phyloP scores from a whole-genome alignment of 1,139 yeast genomes.

The Trichomonascaceae sp. region DNA sequence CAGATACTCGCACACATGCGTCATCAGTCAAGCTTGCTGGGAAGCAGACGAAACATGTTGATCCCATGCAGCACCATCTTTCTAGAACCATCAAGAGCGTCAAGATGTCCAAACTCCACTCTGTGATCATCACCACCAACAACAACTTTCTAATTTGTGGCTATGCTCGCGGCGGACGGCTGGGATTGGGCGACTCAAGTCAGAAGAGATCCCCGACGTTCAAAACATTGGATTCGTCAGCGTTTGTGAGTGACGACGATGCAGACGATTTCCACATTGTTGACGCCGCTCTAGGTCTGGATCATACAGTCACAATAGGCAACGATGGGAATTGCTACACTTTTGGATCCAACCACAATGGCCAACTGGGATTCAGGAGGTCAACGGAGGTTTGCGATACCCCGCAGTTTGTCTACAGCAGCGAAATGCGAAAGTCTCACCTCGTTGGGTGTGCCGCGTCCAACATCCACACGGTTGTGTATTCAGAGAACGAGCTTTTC shows the following conservation, averaged over 20 bases:
- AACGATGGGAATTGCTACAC: slow-evolving; percentile 41
- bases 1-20: slow-evolving; percentile 38
- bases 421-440: slow-evolving; percentile 33
- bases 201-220: slow-evolving; percentile 4
- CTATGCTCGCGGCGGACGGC: slow-evolving; percentile 54
- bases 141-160: slow-evolving; percentile 52
- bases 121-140: slow-evolving; percentile 40
- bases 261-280: slow-evolving; percentile 17
- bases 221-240: neutral
- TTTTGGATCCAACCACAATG: slow-evolving; percentile 65
- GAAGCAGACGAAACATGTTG: neutral
- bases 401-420: slow-evolving; percentile 35
- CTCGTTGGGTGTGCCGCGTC: slow-evolving; percentile 54
- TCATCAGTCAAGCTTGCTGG: slow-evolving; percentile 19
- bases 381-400: slow-evolving; percentile 22
- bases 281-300: slow-evolving; percentile 43
- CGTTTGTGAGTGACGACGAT: neutral
- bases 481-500: slow-evolving; percentile 37
- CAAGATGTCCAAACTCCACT: slow-evolving; percentile 52
- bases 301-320: slow-evolving; percentile 52
- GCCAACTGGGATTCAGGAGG: slow-evolving; percentile 52
- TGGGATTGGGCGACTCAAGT: slow-evolving; percentile 37
- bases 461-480: slow-evolving; percentile 57
- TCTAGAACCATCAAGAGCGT: slow-evolving; percentile 36
- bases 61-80: too few relatives aligned